Conservation (phyloP, 352 stramenopile genomes). For the Plasmopara muralis region DNA sequence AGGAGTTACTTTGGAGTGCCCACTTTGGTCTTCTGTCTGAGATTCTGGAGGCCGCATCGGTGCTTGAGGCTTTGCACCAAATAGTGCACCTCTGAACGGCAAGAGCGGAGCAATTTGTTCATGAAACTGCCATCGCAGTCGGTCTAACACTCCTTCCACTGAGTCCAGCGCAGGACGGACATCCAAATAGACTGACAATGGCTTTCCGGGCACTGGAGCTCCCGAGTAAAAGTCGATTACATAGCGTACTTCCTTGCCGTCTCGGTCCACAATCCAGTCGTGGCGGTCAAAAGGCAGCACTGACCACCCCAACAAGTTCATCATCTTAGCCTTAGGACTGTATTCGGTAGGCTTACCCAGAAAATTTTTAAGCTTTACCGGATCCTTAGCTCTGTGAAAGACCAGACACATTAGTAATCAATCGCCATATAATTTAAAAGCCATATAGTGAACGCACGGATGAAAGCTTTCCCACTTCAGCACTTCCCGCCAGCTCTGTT, state of each 20-base stretch:
- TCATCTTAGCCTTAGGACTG: constrained; percentile 90
- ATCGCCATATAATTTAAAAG: background rate
- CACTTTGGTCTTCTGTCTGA: constrained; percentile 8
- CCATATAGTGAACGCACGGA: constrained; percentile 21
- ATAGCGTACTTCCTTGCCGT: constrained; percentile 92
- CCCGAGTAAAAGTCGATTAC: constrained; percentile 99
- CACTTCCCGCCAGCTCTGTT: constrained; percentile 93
- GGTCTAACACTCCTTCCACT: constrained; percentile 65
- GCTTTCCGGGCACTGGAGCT: constrained; percentile 66
- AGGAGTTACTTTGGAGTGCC: constrained; percentile 34
- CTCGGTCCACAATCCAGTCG: constrained; percentile 95
- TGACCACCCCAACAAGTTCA: constrained; percentile 79
- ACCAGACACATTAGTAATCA: background rate
- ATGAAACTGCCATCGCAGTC: constrained; percentile 73
- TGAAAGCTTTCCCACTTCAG: constrained; percentile 87
- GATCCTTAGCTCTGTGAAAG: constrained; percentile 21
- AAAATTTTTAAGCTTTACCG: constrained; percentile 92
- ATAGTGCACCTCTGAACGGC: constrained; percentile 56
- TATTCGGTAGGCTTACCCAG: constrained; percentile 92
- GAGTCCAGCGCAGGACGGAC: constrained; percentile 94
- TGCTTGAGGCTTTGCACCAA: constrained; percentile 11
- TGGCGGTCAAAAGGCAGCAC: constrained; percentile 97
- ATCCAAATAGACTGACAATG: constrained; percentile 93
- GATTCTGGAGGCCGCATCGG: constrained; percentile 1
- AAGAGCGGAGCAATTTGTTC: constrained; percentile 66